These are phyloP conservation scores for Penicillium salamii DNA, from an alignment of 495 filamentous ascomycete species.

Conservation along the genomic window DNA sequence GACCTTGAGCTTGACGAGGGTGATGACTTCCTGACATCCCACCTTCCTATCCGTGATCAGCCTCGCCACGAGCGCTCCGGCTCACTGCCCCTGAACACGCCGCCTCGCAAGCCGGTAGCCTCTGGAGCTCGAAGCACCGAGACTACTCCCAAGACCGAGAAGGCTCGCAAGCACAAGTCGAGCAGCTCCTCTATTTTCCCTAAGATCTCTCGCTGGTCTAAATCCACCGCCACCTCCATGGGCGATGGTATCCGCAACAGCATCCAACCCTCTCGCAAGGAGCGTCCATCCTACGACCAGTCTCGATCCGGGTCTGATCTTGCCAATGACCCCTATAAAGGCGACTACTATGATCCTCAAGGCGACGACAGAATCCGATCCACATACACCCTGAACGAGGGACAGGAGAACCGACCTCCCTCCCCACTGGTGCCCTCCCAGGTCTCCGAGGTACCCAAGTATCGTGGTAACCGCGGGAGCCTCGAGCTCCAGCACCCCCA, in stretches of 20 bases:
- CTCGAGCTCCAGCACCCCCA: constrained; percentile 89
- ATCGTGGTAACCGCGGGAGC: constrained; percentile 85
- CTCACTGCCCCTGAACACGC: constrained; percentile 67
- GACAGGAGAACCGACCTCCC: constrained; percentile 52
- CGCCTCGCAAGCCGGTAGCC: constrained; percentile 61
- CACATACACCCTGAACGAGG: constrained; percentile 55
- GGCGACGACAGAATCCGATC: constrained; percentile 72
- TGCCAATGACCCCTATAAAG: constrained; percentile 55
- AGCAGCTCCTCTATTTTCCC: constrained; percentile 85
- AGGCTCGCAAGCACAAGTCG: constrained; percentile 86
- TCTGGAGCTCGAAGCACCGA: constrained; percentile 62
- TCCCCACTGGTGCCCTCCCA: constrained; percentile 62
- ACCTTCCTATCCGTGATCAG: constrained; percentile 33
- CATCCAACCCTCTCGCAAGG: constrained; percentile 44
- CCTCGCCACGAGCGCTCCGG: constrained; percentile 51
- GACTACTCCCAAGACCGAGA: constrained; percentile 66
- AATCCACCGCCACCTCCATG: constrained; percentile 84
- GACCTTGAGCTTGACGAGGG: constrained; percentile 53
- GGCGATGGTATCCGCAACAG: constrained; percentile 54
- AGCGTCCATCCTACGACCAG: constrained; percentile 52
- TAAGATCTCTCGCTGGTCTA: constrained; percentile 95
- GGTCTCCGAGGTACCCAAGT: constrained; percentile 81
- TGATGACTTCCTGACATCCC: constrained; percentile 48
- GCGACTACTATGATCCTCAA: constrained; percentile 61
- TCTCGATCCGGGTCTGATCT: constrained; percentile 74